Base-by-base conservation (phyloP, 2,329 filamentous ascomycete species). In the Trichoderma arundinaceum region DNA sequence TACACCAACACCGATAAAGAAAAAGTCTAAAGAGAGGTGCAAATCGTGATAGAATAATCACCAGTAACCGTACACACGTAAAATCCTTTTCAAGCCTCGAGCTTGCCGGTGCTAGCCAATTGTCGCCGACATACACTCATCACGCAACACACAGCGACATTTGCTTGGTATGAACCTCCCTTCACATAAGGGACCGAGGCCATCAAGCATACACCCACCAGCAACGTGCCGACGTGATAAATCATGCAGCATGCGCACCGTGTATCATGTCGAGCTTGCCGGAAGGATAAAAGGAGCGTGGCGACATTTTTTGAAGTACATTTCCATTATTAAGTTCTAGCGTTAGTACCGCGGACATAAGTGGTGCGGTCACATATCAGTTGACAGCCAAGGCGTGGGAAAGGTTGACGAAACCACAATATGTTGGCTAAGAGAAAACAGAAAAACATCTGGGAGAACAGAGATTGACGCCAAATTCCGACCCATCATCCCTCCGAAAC, bases 251-350 rank as follows among this genome's bases (percentile, higher is more conserved):
- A 38, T 62, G 49, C 28, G 38, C 49, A 19, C 32, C 66, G 52
- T 67, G 49, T 49, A 56, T 61, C 62, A 44, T 65, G 58, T 63
- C 32, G 56, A 65, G 48, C 59, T 53, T 41, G 63, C 8, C 48
- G 48, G 44, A 52, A 52, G 33, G 49, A 65, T 38, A 43, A 61
- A 41, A 46, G 41, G 56, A 65, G 62, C 65, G 54, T 67, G 65
- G 65, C 65, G 61, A 63, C 65, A 39, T 64, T 65, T 54, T 46
- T 66, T 63, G 64, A 73, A 77, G 77, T 76, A 74, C 75, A 78
- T 71, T 63, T 78, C 76, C 74, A 79, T 79, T 79, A 79, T 79
- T 79, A 79, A 79, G 76, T 77, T 77, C 76, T 79, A 79, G 73
- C 73, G 71, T 77, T 71, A 77, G 73, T 72, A 73, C 71, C 71